Percentiles rank a stretch among this genome's conserved stretches.
phyloP scores from a whole-genome alignment of 345 rosid genomes.

The Noccaea caerulescens region DNA sequence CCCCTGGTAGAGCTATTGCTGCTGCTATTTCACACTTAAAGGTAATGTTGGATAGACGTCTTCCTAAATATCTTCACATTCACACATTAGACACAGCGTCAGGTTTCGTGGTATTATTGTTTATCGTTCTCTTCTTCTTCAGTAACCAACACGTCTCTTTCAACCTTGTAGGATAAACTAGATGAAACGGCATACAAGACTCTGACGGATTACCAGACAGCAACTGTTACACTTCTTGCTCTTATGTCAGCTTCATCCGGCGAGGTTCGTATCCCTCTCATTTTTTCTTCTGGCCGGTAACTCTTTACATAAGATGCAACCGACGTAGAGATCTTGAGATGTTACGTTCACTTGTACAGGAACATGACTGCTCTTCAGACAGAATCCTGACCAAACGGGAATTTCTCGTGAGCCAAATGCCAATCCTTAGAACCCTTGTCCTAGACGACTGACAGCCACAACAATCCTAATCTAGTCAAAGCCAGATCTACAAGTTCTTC shows the following conservation, averaged over 20 bases:
- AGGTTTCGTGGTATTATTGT: too few relatives aligned
- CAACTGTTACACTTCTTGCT: constrained; percentile 76
- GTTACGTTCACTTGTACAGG: constrained; percentile 48
- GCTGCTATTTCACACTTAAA: constrained; percentile 80
- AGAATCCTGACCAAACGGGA: constrained; percentile 71
- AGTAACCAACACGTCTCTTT: neutral
- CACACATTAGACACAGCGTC: too few relatives aligned
- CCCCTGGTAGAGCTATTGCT: constrained; percentile 96
- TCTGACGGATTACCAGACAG: constrained; percentile 80
- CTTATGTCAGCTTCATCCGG: constrained; percentile 75
- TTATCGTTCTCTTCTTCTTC: too few relatives aligned
- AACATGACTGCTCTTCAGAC: constrained; percentile 75
- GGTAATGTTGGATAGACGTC: constrained; percentile 45
- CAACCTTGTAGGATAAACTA: constrained; percentile 69
- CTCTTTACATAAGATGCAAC: too few relatives aligned
- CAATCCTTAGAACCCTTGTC: constrained; percentile 53
- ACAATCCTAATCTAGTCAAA: constrained; percentile 16
- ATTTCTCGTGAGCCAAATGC: constrained; percentile 71
- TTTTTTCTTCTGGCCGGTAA: too few relatives aligned
- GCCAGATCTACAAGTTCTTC: neutral
- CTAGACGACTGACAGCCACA: constrained; percentile 33
- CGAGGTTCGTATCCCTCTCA: constrained; percentile 54
- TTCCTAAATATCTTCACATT: too few relatives aligned
- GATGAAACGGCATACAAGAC: constrained; percentile 76
- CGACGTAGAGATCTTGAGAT: neutral